These are phyloP conservation scores for Eutypella sp. DNA, from an alignment of 2,329 filamentous ascomycete genomes.

Conservation along the genomic window DNA sequence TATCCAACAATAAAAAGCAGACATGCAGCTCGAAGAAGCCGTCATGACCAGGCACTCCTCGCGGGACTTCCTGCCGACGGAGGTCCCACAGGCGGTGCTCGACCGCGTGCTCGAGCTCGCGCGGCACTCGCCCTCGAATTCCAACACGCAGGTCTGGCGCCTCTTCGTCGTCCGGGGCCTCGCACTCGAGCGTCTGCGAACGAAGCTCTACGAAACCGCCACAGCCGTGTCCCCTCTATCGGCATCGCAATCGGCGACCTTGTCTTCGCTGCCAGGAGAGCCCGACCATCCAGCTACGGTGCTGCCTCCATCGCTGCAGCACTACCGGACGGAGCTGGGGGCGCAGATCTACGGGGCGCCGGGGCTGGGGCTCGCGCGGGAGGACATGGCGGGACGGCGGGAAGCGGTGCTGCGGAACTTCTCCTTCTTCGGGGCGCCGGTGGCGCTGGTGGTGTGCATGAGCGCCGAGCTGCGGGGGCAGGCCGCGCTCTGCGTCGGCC, in stretches of 20 bases:
- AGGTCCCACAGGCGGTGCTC: conserved; percentile 6
- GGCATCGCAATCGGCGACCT: conserved; percentile 1
- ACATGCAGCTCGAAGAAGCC: conserved; percentile 14
- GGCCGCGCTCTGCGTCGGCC: conserved; percentile 13
- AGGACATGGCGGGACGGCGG: conserved; percentile 7
- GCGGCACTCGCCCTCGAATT: conserved; percentile 13
- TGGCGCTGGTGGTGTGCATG: conserved; percentile 14
- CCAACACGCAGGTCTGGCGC: conserved; percentile 17
- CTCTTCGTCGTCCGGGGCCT: conserved; percentile 10
- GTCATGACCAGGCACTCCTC: conserved; percentile 13
- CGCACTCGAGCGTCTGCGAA: conserved; percentile 6
- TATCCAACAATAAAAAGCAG: not conserved
- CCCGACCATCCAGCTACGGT: not conserved
- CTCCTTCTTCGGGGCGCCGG: conserved; percentile 18
- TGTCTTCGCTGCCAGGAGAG: no score
- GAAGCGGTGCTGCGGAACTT: conserved; percentile 14
- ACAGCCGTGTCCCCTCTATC: not conserved
- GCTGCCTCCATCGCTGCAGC: conserved; percentile 5
- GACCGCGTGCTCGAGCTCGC: conserved; percentile 9
- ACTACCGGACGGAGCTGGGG: conserved; percentile 11
- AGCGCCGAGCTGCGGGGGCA: conserved; percentile 4
- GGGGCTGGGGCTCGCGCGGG: conserved; percentile 12
- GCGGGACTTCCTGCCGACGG: conserved; percentile 7
- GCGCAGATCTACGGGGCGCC: conserved; percentile 11
- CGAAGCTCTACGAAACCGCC: conserved; percentile 3